phyloP scores from a whole-genome alignment of 352 stramenopile species.

The Pythium plurisporium region DNA sequence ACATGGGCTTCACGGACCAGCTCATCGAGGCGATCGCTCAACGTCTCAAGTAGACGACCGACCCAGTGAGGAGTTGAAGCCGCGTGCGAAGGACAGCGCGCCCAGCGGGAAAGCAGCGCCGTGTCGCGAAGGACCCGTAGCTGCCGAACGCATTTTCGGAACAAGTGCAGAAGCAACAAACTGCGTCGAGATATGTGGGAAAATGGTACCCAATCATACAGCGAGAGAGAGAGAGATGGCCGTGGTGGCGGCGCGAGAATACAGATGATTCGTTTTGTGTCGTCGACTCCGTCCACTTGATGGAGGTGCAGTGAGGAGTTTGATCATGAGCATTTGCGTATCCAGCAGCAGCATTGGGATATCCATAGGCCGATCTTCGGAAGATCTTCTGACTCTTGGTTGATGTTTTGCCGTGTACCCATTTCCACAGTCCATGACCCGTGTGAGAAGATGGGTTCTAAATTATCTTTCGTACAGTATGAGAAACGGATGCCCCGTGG shows the following conservation, averaged over 20 bases:
- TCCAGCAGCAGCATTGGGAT: not conserved
- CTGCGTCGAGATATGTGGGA: not conserved
- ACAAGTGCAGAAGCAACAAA: not conserved
- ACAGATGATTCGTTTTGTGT: not conserved
- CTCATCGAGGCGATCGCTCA: conserved; percentile 58
- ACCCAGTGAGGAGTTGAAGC: not conserved
- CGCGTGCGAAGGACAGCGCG: conserved; percentile 14
- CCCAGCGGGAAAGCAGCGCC: not conserved
- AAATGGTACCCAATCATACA: too few species aligned
- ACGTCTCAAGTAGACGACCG: conserved; percentile 52
- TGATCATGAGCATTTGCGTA: not conserved
- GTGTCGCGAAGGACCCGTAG: not conserved
- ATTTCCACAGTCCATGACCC: not conserved
- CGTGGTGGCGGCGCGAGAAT: not conserved
- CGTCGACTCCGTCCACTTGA: not conserved
- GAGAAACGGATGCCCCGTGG: not conserved
- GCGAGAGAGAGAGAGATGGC: not conserved
- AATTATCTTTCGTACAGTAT: not conserved
- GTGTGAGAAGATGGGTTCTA: not conserved
- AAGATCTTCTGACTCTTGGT: conserved; percentile 10
- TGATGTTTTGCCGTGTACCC: not conserved
- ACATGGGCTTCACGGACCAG: conserved; percentile 79
- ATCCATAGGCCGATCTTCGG: conserved; percentile 1
- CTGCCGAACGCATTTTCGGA: not conserved
- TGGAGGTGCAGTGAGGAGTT: not conserved